phyloP scores from a whole-genome alignment of 2,329 filamentous ascomycete genomes.

The Microdochium nivale region DNA sequence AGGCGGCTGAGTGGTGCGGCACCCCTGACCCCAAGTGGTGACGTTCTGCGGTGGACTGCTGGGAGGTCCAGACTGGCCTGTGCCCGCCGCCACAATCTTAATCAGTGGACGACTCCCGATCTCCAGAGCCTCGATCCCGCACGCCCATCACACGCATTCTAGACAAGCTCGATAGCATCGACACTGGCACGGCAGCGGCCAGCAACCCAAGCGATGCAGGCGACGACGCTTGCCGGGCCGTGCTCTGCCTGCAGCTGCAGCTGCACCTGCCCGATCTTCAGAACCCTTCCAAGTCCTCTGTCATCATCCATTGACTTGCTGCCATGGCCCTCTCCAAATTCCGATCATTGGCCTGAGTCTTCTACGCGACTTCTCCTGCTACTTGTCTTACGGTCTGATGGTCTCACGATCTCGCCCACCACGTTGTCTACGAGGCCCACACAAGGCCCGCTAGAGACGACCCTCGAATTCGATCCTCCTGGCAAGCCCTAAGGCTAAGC shows the following conservation, averaged over 20 bases:
- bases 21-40: too few relatives aligned
- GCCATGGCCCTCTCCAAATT: neutral
- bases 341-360: neutral
- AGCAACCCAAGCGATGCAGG: too few relatives aligned
- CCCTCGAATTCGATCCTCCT: neutral
- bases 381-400: too few relatives aligned
- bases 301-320: neutral
- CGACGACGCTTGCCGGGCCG: too few relatives aligned
- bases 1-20: too few relatives aligned
- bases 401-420: too few relatives aligned
- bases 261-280: neutral
- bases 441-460: too few relatives aligned
- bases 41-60: neutral
- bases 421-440: too few relatives aligned
- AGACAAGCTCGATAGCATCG: neutral
- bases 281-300: neutral
- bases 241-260: neutral
- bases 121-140: slow-evolving; percentile 2
- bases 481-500: neutral
- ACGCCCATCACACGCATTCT: neutral
- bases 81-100: neutral
- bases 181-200: neutral
- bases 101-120: slow-evolving; percentile 2
- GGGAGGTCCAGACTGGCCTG: neutral
- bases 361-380: neutral